Conservation (phyloP, 2,329 filamentous ascomycete species). For the Aspergillus luchuensis region DNA sequence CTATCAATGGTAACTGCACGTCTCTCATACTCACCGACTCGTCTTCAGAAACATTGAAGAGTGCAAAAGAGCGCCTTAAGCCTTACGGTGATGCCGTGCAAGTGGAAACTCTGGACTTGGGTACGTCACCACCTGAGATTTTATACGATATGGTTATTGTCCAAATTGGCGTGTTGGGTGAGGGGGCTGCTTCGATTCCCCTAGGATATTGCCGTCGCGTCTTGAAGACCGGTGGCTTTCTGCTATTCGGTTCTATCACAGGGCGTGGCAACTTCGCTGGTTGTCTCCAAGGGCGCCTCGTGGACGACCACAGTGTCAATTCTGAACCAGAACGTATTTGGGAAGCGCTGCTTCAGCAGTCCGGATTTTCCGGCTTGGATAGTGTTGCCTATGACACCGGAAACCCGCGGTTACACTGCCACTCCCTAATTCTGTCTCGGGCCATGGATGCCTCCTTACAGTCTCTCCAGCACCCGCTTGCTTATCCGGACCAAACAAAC, state of each 20-base stretch:
- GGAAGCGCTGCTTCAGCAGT: background rate
- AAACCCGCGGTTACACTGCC: background rate
- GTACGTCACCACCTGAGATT: background rate
- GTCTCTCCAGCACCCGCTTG: too few relatives aligned
- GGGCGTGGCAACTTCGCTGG: background rate
- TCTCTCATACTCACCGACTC: background rate
- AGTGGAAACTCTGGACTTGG: background rate
- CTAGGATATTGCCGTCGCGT: background rate
- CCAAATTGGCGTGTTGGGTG: too few relatives aligned
- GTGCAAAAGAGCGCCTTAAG: background rate
- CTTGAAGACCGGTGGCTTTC: background rate
- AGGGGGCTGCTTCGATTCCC: background rate
- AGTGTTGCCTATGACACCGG: background rate
- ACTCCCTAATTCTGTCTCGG: background rate
- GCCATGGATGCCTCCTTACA: background rate
- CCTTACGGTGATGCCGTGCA: background rate
- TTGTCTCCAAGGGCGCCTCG: background rate
- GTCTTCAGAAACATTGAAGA: background rate
- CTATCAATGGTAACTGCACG: background rate
- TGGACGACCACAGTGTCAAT: background rate
- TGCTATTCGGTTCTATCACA: background rate
- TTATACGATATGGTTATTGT: background rate
- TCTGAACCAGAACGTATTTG: background rate
- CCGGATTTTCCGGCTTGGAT: background rate
- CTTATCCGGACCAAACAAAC: too few relatives aligned